phyloP scores from a whole-genome alignment of 495 filamentous ascomycete species.

The Neurospora sublineolata region DNA sequence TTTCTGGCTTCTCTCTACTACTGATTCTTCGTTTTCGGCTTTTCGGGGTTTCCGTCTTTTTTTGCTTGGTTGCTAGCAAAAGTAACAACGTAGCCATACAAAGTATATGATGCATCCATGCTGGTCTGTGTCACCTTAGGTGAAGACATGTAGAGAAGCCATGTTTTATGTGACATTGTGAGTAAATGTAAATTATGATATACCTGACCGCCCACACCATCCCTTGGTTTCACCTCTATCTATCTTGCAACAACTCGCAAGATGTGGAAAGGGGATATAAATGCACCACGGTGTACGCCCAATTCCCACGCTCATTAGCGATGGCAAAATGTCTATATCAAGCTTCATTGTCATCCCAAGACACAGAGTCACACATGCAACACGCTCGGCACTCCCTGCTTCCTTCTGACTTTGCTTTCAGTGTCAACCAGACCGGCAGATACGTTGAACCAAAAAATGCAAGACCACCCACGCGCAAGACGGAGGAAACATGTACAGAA shows the following conservation, averaged over 20 bases:
- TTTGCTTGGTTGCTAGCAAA: neutral
- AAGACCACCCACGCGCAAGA: neutral
- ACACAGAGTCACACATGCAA: neutral
- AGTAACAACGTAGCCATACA: neutral
- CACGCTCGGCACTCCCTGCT: neutral
- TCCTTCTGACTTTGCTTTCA: neutral
- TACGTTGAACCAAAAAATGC: neutral
- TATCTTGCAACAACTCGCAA: neutral
- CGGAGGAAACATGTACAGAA: neutral
- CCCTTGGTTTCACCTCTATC: neutral
- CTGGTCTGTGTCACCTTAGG: neutral
- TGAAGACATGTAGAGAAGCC: neutral
- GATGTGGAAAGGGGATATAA: neutral
- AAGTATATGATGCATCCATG: neutral
- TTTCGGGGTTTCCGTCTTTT: neutral
- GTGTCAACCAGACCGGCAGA: neutral
- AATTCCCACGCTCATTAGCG: neutral
- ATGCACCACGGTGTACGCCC: neutral
- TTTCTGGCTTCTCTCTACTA: neutral
- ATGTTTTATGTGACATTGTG: neutral
- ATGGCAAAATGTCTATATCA: neutral
- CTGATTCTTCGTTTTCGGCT: neutral
- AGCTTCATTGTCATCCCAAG: neutral
- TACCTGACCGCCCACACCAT: neutral
- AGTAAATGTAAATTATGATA: neutral